Base-by-base conservation (phyloP, 73 alveolate species). In the Paramecium tetraurelia region DNA sequence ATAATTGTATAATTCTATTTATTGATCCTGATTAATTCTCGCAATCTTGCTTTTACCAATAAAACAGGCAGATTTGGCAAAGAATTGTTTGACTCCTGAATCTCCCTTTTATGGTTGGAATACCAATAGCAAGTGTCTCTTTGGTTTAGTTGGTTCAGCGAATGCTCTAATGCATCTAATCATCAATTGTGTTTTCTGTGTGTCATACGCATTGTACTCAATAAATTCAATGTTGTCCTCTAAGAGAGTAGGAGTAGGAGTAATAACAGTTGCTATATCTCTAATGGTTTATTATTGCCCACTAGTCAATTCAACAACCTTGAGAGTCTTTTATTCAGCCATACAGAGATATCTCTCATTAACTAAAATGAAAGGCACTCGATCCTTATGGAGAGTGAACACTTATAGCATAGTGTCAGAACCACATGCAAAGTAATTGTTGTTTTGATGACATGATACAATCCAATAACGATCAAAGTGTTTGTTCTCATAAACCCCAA, bases 391-490 rank as follows among this genome's bases (percentile, higher is more conserved):
- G 18, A 96, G 92, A 72, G 96, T 95, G 93, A 97, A 97, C n/a
- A 97, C 97, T 24, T 95, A 90, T 86, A 94, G 41, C 46, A 96
- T 97, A 59, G 95, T 86, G 69, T 97, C 99, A 36, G 96, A 93
- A n/a, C 99, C 99, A 10, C 97, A 96, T n/a, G 99, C 99, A 85
- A 96, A 96, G 58, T 96, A 92, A 11, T 96, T 92, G n/a, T 94
- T 93, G 43, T 93, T 90, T 5, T 97, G 96, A 89, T 97, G 99
- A 4, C 96, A 89, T 7, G 96, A 89, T 10, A 97, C 95, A 59
- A 95, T 92, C 99, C 99, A 97, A 86, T 95, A 97, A 92, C 99
- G 93, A 93, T 97, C 99, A 85, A 92, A 94, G 76, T 96, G 98
- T 92, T 97, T 97, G 18, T 48, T 80, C 18, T 95, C 92, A 58